These are phyloP conservation scores for Prunus persica DNA, from an alignment of 306 rosid species.

Conservation along the genomic window DNA sequence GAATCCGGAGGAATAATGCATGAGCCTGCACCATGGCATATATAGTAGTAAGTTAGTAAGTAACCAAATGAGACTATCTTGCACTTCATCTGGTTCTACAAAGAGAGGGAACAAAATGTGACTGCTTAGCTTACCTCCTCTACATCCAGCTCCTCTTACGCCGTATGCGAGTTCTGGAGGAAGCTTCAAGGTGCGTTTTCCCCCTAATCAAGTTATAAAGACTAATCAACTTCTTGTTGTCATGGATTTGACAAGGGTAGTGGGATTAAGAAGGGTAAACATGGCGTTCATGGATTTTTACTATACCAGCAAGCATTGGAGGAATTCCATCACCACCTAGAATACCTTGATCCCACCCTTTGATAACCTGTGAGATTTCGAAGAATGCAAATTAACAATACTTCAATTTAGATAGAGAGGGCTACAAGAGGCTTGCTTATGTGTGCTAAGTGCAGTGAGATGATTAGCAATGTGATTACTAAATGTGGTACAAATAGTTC, in stretches of 20 bases:
- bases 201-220: constrained; percentile 44
- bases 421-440: background rate
- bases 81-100: background rate
- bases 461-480: background rate
- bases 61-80: too few species aligned
- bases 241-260: too few species aligned
- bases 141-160: constrained; percentile 89
- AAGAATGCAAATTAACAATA: background rate
- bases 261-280: background rate
- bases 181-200: constrained; percentile 77
- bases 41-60: background rate
- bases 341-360: constrained; percentile 98
- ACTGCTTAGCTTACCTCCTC: constrained; percentile 68
- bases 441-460: background rate
- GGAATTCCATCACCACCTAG: constrained; percentile 91
- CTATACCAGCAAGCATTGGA: constrained; percentile 86
- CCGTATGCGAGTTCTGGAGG: constrained; percentile 95
- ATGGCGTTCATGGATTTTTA: background rate
- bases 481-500: background rate
- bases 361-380: constrained; percentile 61
- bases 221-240: background rate
- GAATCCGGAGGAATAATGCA: constrained; percentile 92
- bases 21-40: constrained; percentile 55
- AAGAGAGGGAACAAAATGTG: background rate
- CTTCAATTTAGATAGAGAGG: background rate